Conservation (phyloP, 129 eudicot genomes). For the Pittosporum tobira region DNA sequence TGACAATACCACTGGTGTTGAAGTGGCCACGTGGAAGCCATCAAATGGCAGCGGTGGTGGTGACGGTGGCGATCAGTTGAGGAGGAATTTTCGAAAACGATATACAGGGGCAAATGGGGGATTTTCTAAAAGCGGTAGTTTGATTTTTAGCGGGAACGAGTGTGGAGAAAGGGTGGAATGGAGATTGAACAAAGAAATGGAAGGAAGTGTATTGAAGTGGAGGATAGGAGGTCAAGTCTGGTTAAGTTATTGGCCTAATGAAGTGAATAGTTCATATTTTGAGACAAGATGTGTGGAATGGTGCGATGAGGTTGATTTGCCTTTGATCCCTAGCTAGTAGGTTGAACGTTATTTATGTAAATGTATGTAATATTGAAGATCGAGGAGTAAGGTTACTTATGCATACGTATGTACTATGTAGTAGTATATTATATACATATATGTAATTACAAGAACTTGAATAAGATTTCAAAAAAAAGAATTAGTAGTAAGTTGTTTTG, state of each 20-base stretch:
- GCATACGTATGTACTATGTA: not conserved
- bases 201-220: constrained; percentile 97
- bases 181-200: constrained; percentile 87
- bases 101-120: constrained; percentile 52
- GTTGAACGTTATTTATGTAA: not conserved
- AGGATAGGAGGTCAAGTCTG: constrained; percentile 77
- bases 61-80: constrained; percentile 12
- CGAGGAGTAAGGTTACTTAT: not conserved
- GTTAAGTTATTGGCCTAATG: constrained; percentile 70
- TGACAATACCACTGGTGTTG: constrained; percentile 58
- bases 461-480: no score
- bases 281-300: constrained; percentile 88
- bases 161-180: constrained; percentile 62
- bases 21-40: constrained; percentile 52
- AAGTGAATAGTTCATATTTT: constrained; percentile 42
- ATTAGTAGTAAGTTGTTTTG: no score
- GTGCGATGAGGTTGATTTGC: constrained; percentile 91
- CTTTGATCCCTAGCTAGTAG: constrained; percentile 31
- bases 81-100: constrained; percentile 37
- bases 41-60: constrained; percentile 12
- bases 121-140: constrained; percentile 56
- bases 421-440: not conserved
- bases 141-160: constrained; percentile 47
- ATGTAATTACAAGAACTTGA: no score
- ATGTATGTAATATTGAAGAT: not conserved